Conservation (phyloP, 2,329 filamentous ascomycete genomes). For the Fusarium chuoi region DNA sequence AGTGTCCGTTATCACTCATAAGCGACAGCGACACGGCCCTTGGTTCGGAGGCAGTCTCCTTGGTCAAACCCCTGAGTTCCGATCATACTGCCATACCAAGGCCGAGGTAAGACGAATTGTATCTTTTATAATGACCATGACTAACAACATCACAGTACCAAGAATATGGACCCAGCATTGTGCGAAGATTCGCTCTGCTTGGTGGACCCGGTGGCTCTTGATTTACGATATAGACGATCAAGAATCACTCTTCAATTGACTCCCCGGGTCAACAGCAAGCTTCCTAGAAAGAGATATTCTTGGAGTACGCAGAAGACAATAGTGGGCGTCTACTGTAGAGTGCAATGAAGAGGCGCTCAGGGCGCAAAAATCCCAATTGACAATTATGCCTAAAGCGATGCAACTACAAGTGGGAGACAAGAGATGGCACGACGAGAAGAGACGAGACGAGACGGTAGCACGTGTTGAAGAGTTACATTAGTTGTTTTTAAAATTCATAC, state of each 20-base stretch:
- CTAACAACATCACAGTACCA: conserved; percentile 72
- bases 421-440: conserved; percentile 5
- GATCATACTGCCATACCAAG: conserved; percentile 98
- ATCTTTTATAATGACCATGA: neutral
- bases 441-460: conserved; percentile 19
- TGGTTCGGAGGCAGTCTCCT: conserved; percentile 98
- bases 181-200: conserved; percentile 90
- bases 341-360: conserved; percentile 33
- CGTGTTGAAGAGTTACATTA: conserved; percentile 34
- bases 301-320: neutral
- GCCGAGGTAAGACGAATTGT: conserved; percentile 63
- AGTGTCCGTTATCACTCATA: conserved; percentile 97
- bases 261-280: conserved; percentile 4
- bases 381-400: conserved; percentile 40
- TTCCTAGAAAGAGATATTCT: conserved; percentile 1
- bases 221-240: conserved; percentile 33
- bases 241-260: conserved; percentile 21
- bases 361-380: conserved; percentile 39
- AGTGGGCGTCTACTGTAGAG: neutral
- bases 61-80: conserved; percentile 97
- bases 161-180: conserved; percentile 95
- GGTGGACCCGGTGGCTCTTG: conserved; percentile 89
- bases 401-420: conserved; percentile 28
- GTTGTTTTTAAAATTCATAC: conserved; percentile 33
- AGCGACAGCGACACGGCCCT: conserved; percentile 94